Percentiles rank a stretch among this genome's conserved stretches.
Conservation (phyloP, 2,329 filamentous ascomycete genomes). For the Fusarium oxysporum region DNA sequence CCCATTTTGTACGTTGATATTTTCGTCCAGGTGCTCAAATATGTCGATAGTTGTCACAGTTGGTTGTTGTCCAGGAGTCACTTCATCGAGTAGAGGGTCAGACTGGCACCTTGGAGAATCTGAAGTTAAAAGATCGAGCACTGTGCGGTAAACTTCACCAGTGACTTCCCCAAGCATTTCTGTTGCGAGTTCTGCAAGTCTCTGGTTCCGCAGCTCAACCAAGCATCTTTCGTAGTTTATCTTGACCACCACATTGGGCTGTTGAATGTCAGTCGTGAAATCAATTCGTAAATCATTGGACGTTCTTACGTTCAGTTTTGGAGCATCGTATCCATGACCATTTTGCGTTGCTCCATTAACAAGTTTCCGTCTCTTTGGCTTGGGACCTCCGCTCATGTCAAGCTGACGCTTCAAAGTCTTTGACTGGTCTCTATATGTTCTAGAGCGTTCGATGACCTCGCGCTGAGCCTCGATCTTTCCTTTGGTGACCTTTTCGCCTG, state of each 20-base stretch:
- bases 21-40: constrained; percentile 64
- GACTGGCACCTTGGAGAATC: constrained; percentile 75
- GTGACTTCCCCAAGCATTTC: constrained; percentile 79
- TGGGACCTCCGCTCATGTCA: constrained; percentile 54
- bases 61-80: constrained; percentile 46
- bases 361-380: constrained; percentile 66
- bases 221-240: constrained; percentile 88
- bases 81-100: constrained; percentile 58
- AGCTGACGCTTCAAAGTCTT: constrained; percentile 64
- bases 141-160: constrained; percentile 79
- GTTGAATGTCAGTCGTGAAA: constrained; percentile 45
- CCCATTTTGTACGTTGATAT: constrained; percentile 65
- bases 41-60: constrained; percentile 67
- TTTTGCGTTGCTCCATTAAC: constrained; percentile 56
- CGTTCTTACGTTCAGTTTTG: constrained; percentile 65
- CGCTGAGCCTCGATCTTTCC: constrained; percentile 71
- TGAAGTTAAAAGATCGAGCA: constrained; percentile 77
- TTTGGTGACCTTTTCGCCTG: constrained; percentile 64
- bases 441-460: constrained; percentile 66
- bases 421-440: constrained; percentile 64
- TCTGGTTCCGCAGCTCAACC: constrained; percentile 83
- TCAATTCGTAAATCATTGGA: not conserved
- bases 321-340: constrained; percentile 54
- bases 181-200: constrained; percentile 78
- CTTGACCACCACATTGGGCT: constrained; percentile 79